Base-by-base conservation (phyloP, 78 protist species). In the Blattamonas nauphoetae region DNA sequence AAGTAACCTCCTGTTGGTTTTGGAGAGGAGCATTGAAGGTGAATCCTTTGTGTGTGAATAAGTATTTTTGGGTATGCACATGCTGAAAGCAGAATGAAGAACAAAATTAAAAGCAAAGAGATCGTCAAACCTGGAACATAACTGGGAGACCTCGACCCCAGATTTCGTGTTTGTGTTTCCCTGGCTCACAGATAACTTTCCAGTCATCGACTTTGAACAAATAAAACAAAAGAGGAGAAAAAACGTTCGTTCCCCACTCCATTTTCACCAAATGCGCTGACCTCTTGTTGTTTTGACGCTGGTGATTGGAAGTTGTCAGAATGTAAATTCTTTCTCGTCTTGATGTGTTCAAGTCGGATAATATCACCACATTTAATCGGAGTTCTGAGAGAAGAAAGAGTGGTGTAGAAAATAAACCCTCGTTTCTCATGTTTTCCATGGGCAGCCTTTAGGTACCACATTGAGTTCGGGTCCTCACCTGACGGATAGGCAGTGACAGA, bases 401-500 rank as follows among this genome's bases (percentile, higher is more conserved):
- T 6, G 6, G 45, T 4, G 32, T 21, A 79, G 83, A 6, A 79
- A 6, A 36, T 11, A 79, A 21, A 79, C 83, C 86, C 86, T 4
- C 78, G 5, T 84, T 87, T 85, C 45, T 42, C 79, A 29, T 2
- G n/a, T 1, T 29, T 35, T 6, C 88, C 85, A 2, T 41, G 45
- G 36, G 63, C 41, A 3, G 82, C 88, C 3, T 81, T 79, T 41
- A 90, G 85, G 3, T 2, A 2, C 91, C 91, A 90, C 1, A 78
- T 79, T n/a, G 90, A 88, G 84, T 90, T 90, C 38, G 90, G 78
- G 33, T 90, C 91, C 46, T 78, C 79, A 1, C 80, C 1, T 1
- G 2, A 3, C 45, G 91, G 90, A 4, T 42, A 90, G 33, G 86
- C 2, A n/a, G 91, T 90, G 42, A 90, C 91, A 1, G 87, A 80